A percentile compares a stretch with the other conserved stretches of the same genome.
phyloP scores from a whole-genome alignment of 2,329 filamentous ascomycete species.

The Pestalotiopsis sp. region DNA sequence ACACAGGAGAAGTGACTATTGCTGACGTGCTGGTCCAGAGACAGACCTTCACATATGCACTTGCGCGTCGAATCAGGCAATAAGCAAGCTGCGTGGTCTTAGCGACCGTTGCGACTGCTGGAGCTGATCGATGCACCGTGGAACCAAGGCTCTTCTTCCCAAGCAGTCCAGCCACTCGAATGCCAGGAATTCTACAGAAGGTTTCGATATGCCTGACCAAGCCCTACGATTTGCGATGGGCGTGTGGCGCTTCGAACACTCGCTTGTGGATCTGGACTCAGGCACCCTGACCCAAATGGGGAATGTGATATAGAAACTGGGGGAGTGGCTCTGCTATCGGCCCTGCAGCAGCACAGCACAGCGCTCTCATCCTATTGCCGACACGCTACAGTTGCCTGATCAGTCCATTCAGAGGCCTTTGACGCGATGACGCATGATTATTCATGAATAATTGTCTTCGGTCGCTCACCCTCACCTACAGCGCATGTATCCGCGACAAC shows the following conservation, averaged over 20 bases:
- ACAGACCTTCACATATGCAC: background rate
- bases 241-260: conserved; percentile 3
- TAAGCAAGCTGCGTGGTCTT: background rate
- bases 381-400: conserved; percentile 12
- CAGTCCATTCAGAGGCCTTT: conserved; percentile 2
- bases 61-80: conserved; percentile 9
- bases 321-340: conserved; percentile 11
- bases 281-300: conserved; percentile 11
- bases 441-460: background rate
- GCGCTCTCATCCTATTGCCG: conserved; percentile 1
- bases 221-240: background rate
- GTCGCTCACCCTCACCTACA: background rate
- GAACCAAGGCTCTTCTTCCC: too few relatives aligned
- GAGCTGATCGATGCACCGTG: background rate
- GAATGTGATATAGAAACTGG: conserved; percentile 15
- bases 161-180: background rate
- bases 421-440: conserved; percentile 7
- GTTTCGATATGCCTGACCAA: background rate
- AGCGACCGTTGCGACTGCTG: conserved; percentile 1
- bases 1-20: conserved; percentile 7
- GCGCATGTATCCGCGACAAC: background rate
- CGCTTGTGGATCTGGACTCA: conserved; percentile 6
- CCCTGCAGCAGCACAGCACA: conserved; percentile 2
- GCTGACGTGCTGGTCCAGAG: conserved; percentile 8
- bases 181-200: background rate